Base-by-base conservation (phyloP, 495 filamentous ascomycete genomes). In the Neurospora cerealis region DNA sequence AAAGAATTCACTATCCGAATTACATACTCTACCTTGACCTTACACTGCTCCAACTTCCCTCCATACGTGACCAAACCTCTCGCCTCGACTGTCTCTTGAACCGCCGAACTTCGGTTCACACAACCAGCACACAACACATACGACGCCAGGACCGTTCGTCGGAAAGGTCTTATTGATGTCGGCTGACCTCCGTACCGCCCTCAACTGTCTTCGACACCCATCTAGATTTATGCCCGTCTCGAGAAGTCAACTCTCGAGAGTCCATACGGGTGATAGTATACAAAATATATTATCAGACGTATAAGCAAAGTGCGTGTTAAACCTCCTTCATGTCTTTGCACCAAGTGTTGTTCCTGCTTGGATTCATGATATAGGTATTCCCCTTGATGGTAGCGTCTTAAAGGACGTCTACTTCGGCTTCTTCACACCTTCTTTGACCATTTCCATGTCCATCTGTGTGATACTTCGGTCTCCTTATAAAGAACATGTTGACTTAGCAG, bases 151-250 rank as follows among this genome's bases (percentile, higher is more conserved):
- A 72, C 73, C 73, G 41, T 41, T 76, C 76, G 74, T 71, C 73
- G 69, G 41, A 82, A 82, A 80, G 73, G 74, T 81, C 71, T 83
- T 71, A 88, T 93, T 91, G 89, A 93, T 93, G 91, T 93, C 91
- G 89, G 89, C 90, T 90, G 89, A 91, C 83, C 83, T 89, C 79
- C 89, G 90, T 79, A 86, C 89, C 83, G 87, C 88, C 79, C 86
- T 90, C 78, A 87, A 90, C 74, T 92, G 89, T 78, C 84, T 92
- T 80, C 88, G 89, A 76, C 89, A 90, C 81, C 90, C 90, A 71
- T 88, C 88, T 81, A 88, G 91, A 83, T 89, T 91, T 83, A 88
- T 89, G 87, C 85, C 88, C 81, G 86, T 92, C 79, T 91, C 90
- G 83, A 92, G 90, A 88, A 85, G 88, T 70, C 90, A 92, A 80